phyloP scores from a whole-genome alignment of 345 rosid genomes.

The Theobroma cacao region DNA sequence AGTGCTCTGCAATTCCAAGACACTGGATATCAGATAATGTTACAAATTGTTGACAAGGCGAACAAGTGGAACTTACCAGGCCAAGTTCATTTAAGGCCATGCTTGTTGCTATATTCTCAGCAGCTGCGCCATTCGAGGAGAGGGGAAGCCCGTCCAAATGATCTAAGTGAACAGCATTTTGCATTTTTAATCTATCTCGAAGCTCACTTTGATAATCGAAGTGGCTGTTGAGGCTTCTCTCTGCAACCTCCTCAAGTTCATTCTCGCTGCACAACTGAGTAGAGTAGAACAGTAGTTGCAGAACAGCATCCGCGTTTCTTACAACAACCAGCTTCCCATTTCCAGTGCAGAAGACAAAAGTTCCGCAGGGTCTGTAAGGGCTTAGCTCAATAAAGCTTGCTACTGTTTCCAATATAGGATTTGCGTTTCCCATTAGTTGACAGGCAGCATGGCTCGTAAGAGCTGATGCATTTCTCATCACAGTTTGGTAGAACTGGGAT shows the following conservation, averaged over 20 bases:
- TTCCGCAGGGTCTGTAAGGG: conserved; percentile 84
- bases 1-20: conserved; percentile 40
- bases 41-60: not conserved
- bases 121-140: conserved; percentile 23
- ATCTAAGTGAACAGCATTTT: conserved; percentile 25
- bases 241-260: conserved; percentile 33
- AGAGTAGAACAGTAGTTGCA: conserved; percentile 69
- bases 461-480: conserved; percentile 53
- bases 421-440: conserved; percentile 64
- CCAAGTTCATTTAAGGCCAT: conserved; percentile 51
- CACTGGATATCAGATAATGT: not conserved
- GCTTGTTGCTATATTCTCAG: conserved; percentile 8
- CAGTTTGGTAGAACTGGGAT: conserved; percentile 32
- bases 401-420: conserved; percentile 52
- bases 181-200: conserved; percentile 29
- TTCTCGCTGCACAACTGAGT: conserved; percentile 38
- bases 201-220: conserved; percentile 35
- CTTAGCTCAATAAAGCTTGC: conserved; percentile 57
- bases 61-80: conserved; percentile 46
- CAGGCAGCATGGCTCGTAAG: conserved; percentile 60
- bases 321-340: conserved; percentile 39
- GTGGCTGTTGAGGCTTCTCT: conserved; percentile 47
- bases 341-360: conserved; percentile 56
- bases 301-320: conserved; percentile 68
- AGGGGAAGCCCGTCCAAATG: conserved; percentile 34